Evolutionary conservation across 2,329 filamentous ascomycete species (phyloP), one percentile per base, ranked within the genome.

Genomic region (Aureobasidium pullulans): DNA sequence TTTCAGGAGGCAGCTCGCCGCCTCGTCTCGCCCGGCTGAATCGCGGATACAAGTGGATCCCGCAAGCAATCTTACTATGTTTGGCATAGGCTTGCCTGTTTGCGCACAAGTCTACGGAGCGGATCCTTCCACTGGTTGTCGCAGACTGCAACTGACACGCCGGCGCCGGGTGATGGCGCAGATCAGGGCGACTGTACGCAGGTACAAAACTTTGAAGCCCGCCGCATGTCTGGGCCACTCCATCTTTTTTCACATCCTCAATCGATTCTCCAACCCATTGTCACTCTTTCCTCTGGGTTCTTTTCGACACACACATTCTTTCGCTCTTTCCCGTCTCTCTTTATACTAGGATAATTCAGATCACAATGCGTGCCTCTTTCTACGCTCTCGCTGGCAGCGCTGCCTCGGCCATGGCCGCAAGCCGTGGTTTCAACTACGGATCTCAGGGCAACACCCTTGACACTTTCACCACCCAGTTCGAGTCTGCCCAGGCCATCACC

Each of bases 361-460:
- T 31, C 53, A 57, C 40, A 31, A 58, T 58, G 54, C 54, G 54
- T 60, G 23, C 54, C 28, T 60, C 62, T 36, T 49, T 60, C 42
- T 59, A 61, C 52, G 49, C 62, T 50, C 65, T 73, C 34, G 70
- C 72, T 42, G 73, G 76, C 42, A 71, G 73, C 15, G 71, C 72
- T 64, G 73, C 73, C 59, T 73, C 73, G 36, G 70, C 73, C 54
- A 60, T 67, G 49, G 66, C 66, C 23, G 49, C 57, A 13, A 70
- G 76, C 71, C 79, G 83, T 63, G 88, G 88, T 65, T 90, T 90
- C 83, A 90, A 90, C 79, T 90, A 88, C 64, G 87, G 85, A 36
- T 78, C 80, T 62, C 54, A 58, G 44, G 54, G 54, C n/a, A 32
- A 42, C 43, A 58, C 8, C 9, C 43, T 58, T 11, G 54, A 58